Evolutionary conservation across 192 early-diverging fungal species (phyloP).

Genomic region (Phycomyces blakesleeanus): DNA sequence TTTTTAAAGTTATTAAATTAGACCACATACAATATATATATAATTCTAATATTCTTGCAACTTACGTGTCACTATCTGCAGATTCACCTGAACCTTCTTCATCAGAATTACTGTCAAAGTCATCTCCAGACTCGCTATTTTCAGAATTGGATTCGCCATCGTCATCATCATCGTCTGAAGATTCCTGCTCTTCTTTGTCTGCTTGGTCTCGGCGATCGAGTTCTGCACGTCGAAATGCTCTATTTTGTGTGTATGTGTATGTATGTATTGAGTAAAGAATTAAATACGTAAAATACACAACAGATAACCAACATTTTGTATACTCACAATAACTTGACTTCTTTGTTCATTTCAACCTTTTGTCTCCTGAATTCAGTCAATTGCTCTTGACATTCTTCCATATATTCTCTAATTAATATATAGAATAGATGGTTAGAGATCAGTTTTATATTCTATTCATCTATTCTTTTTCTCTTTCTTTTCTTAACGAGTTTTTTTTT

Average conservation of each 20-base stretch:
- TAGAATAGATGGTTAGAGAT: too few species aligned
- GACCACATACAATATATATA: too few species aligned
- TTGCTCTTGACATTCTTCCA: slow-evolving; percentile 37
- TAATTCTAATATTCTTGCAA: too few species aligned
- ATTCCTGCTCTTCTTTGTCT: slow-evolving; percentile 17
- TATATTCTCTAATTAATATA: slow-evolving; percentile 32
- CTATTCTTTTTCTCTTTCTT: too few species aligned
- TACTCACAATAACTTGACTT: slow-evolving; percentile 30
- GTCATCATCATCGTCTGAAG: slow-evolving; percentile 16
- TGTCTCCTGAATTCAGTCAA: slow-evolving; percentile 30
- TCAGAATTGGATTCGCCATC: slow-evolving; percentile 7
- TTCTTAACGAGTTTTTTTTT: too few species aligned
- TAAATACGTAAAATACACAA: too few species aligned
- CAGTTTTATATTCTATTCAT: too few species aligned
- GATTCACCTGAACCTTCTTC: slow-evolving; percentile 5
- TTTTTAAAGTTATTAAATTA: too few species aligned
- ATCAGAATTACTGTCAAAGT: slow-evolving; percentile 7
- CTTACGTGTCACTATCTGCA: slow-evolving; percentile 7
- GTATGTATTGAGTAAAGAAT: too few species aligned
- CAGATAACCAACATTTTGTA: background rate
- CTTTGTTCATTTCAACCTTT: slow-evolving; percentile 31
- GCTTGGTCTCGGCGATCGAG: slow-evolving; percentile 10
- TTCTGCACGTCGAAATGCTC: slow-evolving; percentile 1
- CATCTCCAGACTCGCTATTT: slow-evolving; percentile 16
- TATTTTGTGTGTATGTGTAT: too few species aligned